Conservation (phyloP, 2,329 filamentous ascomycete genomes). For the Monilinia aucupariae region DNA sequence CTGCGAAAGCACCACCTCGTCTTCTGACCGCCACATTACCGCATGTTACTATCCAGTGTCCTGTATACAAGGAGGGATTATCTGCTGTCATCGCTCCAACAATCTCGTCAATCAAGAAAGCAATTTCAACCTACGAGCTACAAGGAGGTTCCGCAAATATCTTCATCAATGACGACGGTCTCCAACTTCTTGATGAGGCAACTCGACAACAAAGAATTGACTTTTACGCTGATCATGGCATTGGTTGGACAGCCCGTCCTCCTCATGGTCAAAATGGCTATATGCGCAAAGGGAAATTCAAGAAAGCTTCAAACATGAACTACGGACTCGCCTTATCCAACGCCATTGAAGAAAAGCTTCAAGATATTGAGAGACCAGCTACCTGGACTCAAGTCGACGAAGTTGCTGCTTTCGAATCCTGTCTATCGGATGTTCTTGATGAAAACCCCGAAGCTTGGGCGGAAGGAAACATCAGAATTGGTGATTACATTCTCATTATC, state of each 20-base stretch:
- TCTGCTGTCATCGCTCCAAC: slow-evolving; percentile 69
- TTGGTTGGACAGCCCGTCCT: slow-evolving; percentile 65
- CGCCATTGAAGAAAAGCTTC: slow-evolving; percentile 11
- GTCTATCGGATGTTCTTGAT: slow-evolving; percentile 47
- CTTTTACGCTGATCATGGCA: slow-evolving; percentile 64
- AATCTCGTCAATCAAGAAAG: slow-evolving; percentile 69
- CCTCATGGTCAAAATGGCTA: slow-evolving; percentile 56
- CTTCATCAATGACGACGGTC: slow-evolving; percentile 70
- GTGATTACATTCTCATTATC: slow-evolving; percentile 60
- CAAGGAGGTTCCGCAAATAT: slow-evolving; percentile 72
- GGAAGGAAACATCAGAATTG: slow-evolving; percentile 54
- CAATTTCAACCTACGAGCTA: slow-evolving; percentile 72
- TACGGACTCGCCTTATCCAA: slow-evolving; percentile 47
- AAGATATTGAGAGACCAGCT: background rate
- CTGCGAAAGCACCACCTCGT: slow-evolving; percentile 61
- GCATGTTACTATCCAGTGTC: slow-evolving; percentile 78
- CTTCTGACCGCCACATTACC: slow-evolving; percentile 54
- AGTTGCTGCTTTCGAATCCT: slow-evolving; percentile 43
- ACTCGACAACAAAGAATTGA: slow-evolving; percentile 58
- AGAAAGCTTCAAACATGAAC: slow-evolving; percentile 64
- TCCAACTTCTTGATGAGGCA: slow-evolving; percentile 61
- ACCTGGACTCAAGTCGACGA: slow-evolving; percentile 35
- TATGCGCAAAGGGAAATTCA: slow-evolving; percentile 53
- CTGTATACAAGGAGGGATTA: slow-evolving; percentile 82
- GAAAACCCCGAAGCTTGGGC: slow-evolving; percentile 49